phyloP scores from a whole-genome alignment of 495 filamentous ascomycete genomes.

The Aspergillus funiculosus region DNA sequence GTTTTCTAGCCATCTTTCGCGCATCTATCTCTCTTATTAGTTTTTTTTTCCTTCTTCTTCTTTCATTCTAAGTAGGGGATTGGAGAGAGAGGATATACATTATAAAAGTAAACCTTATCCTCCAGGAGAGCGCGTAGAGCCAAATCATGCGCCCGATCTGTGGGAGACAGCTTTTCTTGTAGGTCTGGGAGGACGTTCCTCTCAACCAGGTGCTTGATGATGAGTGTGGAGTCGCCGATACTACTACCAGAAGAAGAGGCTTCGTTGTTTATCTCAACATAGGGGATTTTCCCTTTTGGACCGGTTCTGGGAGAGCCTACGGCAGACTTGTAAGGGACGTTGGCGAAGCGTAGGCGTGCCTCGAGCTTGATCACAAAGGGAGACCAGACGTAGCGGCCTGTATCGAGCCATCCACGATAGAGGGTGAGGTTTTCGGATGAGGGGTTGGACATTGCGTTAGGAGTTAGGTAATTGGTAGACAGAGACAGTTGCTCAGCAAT shows the following conservation, averaged over 20 bases:
- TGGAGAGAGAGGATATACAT: slow-evolving; percentile 27
- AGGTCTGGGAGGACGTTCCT: slow-evolving; percentile 41
- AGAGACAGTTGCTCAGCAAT: too few relatives aligned
- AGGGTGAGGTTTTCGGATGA: slow-evolving; percentile 27
- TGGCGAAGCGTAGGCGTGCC: slow-evolving; percentile 51
- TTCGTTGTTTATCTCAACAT: slow-evolving; percentile 28
- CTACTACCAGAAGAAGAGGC: background rate
- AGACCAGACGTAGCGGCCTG: slow-evolving; percentile 49
- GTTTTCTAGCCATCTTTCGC: slow-evolving; percentile 51
- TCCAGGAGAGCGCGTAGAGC: slow-evolving; percentile 52
- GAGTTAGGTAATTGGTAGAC: too few relatives aligned
- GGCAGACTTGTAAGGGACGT: slow-evolving; percentile 41
- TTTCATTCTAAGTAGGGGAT: background rate
- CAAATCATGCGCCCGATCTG: slow-evolving; percentile 42
- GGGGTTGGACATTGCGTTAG: background rate
- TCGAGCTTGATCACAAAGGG: slow-evolving; percentile 64
- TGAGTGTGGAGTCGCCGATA: slow-evolving; percentile 50
- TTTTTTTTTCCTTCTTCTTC: background rate
- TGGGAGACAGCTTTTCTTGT: slow-evolving; percentile 34
- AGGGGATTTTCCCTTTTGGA: slow-evolving; percentile 58
- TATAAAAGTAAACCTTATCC: slow-evolving; percentile 54
- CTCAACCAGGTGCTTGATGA: slow-evolving; percentile 40
- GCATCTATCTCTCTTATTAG: slow-evolving; percentile 9
- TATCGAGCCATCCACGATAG: slow-evolving; percentile 47
- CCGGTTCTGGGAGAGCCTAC: slow-evolving; percentile 37